Evolutionary conservation across 495 filamentous ascomycete species (phyloP), one percentile per base, ranked within the genome.

Genomic region (Penicillium antarcticum): DNA sequence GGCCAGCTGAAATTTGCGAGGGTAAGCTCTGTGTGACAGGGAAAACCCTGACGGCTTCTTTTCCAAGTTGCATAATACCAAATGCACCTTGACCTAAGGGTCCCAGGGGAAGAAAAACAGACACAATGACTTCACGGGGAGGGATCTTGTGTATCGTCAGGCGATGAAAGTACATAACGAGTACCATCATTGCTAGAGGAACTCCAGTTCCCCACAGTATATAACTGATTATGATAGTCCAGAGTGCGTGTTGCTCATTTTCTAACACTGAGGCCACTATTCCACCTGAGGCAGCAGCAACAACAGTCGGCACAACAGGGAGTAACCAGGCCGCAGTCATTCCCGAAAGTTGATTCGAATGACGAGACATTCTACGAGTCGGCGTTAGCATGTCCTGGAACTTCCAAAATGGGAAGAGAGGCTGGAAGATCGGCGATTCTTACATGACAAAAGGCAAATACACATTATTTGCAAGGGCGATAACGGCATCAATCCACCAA

Each of bases 311-410:
- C 16, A 80, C 76, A 33, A 82, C 71, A 11, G 80, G 80, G 5
- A 83, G 60, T 5, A 83, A 71, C 64, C 70, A 77, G 3, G 61
- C 60, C 3, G 79, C 79, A n/a, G 79, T 83, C 63, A 82, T 77
- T 2, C 46, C 21, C 9, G 53, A 46, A n/a, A 66, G 55, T 23
- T 39, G n/a, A n/a, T n/a, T n/a, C n/a, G n/a, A n/a, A n/a, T n/a
- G n/a, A n/a, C n/a, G n/a, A n/a, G n/a, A n/a, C n/a, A n/a, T n/a
- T n/a, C n/a, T n/a, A n/a, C n/a, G n/a, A n/a, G n/a, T n/a, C n/a
- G n/a, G n/a, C n/a, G n/a, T n/a, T n/a, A n/a, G n/a, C n/a, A n/a
- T n/a, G n/a, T n/a, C n/a, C n/a, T n/a, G n/a, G n/a, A n/a, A n/a
- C n/a, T n/a, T n/a, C n/a, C n/a, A n/a, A n/a, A n/a, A n/a, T n/a